Conservation (phyloP, 345 rosid genomes). For the rapeseed (Brassica napus) region Da-Ae NC_063451.1:25672501-25673000, state of each 20-base stretch:
- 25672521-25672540: constrained; percentile 9
- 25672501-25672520: constrained; percentile 4
- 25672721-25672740: constrained; percentile 17
- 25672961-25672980: constrained; percentile 66
- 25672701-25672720: constrained; percentile 21
- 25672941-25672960: constrained; percentile 58
- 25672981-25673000: constrained; percentile 60
- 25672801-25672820: background rate
- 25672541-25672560: background rate
- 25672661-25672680: constrained; percentile 48
- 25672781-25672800: background rate
- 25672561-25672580: constrained; percentile 11
- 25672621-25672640: constrained; percentile 74
- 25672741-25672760: constrained; percentile 15
- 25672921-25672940: constrained; percentile 8
- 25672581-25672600: constrained; percentile 13
- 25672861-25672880: constrained; percentile 22
- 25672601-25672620: constrained; percentile 21
- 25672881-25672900: background rate
- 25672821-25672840: background rate
- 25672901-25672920: constrained; percentile 5
- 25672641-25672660: constrained; percentile 43
- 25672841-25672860: constrained; percentile 12
- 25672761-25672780: constrained; percentile 3
- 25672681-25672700: constrained; percentile 49